Percentiles rank a stretch among this genome's conserved stretches.
These are phyloP conservation scores for Polytrichum formosum DNA, from an alignment of 225 moss, liverwort and hornwort genomes.

Conservation along the genomic window DNA sequence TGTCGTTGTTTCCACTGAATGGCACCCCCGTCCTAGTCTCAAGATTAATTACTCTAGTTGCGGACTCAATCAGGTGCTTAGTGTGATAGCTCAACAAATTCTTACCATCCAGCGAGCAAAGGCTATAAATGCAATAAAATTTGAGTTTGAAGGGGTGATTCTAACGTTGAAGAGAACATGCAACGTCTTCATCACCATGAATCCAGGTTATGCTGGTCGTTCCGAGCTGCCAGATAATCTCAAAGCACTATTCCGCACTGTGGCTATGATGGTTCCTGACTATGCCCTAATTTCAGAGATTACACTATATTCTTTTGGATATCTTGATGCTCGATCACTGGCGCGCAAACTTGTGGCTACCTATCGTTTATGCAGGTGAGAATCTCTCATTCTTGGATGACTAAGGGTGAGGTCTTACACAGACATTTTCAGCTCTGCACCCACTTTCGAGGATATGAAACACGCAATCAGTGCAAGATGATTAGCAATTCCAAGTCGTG, in stretches of 20 bases:
- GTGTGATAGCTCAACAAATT: conserved; percentile 76
- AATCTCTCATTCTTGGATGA: not conserved
- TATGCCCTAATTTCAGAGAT: conserved; percentile 74
- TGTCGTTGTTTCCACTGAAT: too few species aligned
- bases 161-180: conserved; percentile 53
- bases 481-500: too few species aligned
- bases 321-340: conserved; percentile 52
- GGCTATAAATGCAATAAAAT: conserved; percentile 39
- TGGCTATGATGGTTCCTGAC: conserved; percentile 85
- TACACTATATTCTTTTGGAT: conserved; percentile 66
- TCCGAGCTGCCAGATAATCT: conserved; percentile 66
- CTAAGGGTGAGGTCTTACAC: too few species aligned
- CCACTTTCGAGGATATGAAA: too few species aligned
- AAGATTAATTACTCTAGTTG: not conserved
- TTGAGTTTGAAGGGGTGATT: conserved; percentile 64
- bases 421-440: too few species aligned
- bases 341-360: conserved; percentile 75
- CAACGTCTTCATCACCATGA: conserved; percentile 79
- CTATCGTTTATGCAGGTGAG: conserved; percentile 60
- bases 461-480: too few species aligned
- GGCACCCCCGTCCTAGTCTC: too few species aligned
- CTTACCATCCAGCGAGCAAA: conserved; percentile 72
- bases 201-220: conserved; percentile 70
- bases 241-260: conserved; percentile 66
- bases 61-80: conserved; percentile 41